These are phyloP conservation scores for Pogostemon cablin DNA, from an alignment of 257 asterid genomes.

Conservation along the genomic window DNA sequence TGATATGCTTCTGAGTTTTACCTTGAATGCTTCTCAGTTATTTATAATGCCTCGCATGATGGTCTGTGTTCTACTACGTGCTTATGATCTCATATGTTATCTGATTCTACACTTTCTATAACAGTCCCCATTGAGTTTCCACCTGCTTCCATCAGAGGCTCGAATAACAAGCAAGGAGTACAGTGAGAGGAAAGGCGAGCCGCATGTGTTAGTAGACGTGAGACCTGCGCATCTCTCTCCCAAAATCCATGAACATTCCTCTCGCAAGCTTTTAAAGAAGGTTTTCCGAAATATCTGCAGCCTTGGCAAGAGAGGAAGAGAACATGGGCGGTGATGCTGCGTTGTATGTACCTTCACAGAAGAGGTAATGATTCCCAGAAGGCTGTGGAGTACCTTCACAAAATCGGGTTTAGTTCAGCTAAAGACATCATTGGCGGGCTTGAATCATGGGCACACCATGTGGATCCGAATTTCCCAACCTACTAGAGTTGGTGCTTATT, in stretches of 20 bases:
- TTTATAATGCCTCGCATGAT: not conserved
- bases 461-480: constrained; percentile 68
- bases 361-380: constrained; percentile 95
- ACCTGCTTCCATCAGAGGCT: constrained; percentile 65
- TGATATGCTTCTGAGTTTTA: not conserved
- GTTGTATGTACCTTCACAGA: constrained; percentile 74
- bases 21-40: constrained; percentile 11
- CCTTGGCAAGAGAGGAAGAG: constrained; percentile 46
- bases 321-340: constrained; percentile 30
- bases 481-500: constrained; percentile 39
- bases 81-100: constrained; percentile 26
- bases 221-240: constrained; percentile 88
- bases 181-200: constrained; percentile 58
- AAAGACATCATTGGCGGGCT: constrained; percentile 80
- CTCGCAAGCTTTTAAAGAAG: constrained; percentile 56
- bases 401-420: constrained; percentile 43
- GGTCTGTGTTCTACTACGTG: not conserved
- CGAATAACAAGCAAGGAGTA: constrained; percentile 85
- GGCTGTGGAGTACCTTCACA: constrained; percentile 72
- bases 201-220: constrained; percentile 77
- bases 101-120: not conserved
- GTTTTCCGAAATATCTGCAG: constrained; percentile 59
- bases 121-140: constrained; percentile 81
- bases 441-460: constrained; percentile 69
- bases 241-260: constrained; percentile 77